Evolutionary conservation across 805 yeast genomes (phyloP), one percentile per base, ranked within the genome.

Genomic region (Yarrowia divulgata): DNA sequence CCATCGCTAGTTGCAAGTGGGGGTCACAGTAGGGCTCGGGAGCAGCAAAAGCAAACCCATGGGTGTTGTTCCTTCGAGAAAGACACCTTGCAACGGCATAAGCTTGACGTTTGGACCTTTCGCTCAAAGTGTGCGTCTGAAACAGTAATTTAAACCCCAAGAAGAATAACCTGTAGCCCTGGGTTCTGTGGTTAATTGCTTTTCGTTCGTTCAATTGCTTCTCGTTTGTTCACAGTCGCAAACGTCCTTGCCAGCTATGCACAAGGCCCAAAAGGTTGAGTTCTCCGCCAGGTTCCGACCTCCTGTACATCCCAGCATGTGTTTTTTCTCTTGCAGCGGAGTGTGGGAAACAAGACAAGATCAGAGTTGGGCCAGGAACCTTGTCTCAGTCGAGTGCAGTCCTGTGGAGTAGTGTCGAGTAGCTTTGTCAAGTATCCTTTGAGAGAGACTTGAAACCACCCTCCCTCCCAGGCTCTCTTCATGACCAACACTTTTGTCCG

Each of bases 11-110:
- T n/a, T n/a, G n/a, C n/a, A n/a, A 29, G 50, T 48, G 52, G 52
- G 52, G 52, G 52, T 48, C 52, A 48, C 52, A 5, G 35, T 48
- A 48, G 52, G 52, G 52, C 52, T 48, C 52, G 52, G 52, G 35
- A 48, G 52, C 52, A 45, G 35, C 52, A 48, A 48, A 48, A 48
- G 35, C 52, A 48, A 48, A 29, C 35, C 29, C 48, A 45, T 10
- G 29, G 18, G 4, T 45, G 48, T 2, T 23, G 29, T 23, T 23
- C 4, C 29, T 48, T 48, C 18, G 52, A 48, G 52, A 48, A 45
- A 45, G 29, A 45, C 14, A 43, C 29, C 48, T 45, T 45, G 48
- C 48, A 10, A 45, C 48, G 48, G 29, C 9, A 9, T 8, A 19
- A 45, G 14, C 10, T 18, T 18, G 29, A 16, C 48, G 13, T n/a